Evolutionary conservation across 2,329 filamentous ascomycete species (phyloP).

Genomic region (Massarina eburnea): DNA sequence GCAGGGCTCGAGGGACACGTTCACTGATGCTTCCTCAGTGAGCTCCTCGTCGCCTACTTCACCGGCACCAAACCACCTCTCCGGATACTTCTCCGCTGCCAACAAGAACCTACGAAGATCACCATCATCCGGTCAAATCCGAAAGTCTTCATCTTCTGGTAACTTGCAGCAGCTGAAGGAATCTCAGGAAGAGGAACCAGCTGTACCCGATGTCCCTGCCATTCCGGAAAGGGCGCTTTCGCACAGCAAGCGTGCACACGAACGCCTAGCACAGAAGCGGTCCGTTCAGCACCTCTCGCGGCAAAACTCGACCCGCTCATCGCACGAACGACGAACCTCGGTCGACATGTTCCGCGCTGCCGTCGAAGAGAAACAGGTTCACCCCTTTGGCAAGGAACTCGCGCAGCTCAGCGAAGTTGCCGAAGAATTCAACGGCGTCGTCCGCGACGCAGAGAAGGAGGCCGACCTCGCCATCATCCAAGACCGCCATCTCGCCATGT

Average conservation of each 20-base stretch:
- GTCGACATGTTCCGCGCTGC: constrained; percentile 45
- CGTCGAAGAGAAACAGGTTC: constrained; percentile 47
- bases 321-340: constrained; percentile 57
- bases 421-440: constrained; percentile 72
- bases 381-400: constrained; percentile 88
- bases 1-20: constrained; percentile 65
- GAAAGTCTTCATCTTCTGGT: constrained; percentile 43
- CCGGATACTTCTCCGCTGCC: constrained; percentile 60
- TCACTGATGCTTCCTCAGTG: constrained; percentile 65
- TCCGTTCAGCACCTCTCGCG: constrained; percentile 55
- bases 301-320: constrained; percentile 54
- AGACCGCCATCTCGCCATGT: constrained; percentile 69
- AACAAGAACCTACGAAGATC: constrained; percentile 41
- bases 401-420: constrained; percentile 91
- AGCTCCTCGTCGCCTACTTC: constrained; percentile 51
- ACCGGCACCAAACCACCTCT: constrained; percentile 57
- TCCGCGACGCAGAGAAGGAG: constrained; percentile 65
- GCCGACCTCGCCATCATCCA: constrained; percentile 73
- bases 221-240: constrained; percentile 80
- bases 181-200: constrained; percentile 37
- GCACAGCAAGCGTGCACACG: constrained; percentile 85
- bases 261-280: constrained; percentile 70
- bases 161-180: constrained; percentile 33
- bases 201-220: constrained; percentile 63
- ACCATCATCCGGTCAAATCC: constrained; percentile 2